These are phyloP conservation scores for Termitomyces sp. DNA, from an alignment of 768 basidiomycete species.

Conservation along the genomic window DNA sequence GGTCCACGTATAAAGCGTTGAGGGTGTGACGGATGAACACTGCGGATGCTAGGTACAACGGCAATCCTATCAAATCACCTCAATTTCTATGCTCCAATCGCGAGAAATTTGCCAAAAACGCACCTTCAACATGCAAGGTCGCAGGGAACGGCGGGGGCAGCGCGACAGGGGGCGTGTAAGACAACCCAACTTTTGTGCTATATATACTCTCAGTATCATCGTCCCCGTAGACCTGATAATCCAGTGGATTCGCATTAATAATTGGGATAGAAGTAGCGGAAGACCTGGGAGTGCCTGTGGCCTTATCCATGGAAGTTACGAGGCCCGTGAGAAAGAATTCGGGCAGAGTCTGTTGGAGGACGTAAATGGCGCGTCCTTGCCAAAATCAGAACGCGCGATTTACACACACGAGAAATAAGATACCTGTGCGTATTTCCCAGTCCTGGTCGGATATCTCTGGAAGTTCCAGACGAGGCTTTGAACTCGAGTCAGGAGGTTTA, in stretches of 20 bases:
- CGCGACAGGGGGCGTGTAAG: constrained; percentile 62
- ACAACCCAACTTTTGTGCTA: constrained; percentile 54
- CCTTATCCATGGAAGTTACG: constrained; percentile 46
- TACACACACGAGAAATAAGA: not conserved
- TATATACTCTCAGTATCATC: constrained; percentile 48
- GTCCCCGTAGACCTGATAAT: constrained; percentile 18
- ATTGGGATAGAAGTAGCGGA: constrained; percentile 18
- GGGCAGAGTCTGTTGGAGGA: constrained; percentile 65
- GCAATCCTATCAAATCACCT: constrained; percentile 41
- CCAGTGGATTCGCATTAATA: constrained; percentile 23
- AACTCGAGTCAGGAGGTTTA: constrained; percentile 28
- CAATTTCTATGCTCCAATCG: not conserved
- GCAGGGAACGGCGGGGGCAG: constrained; percentile 67
- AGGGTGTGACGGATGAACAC: constrained; percentile 68
- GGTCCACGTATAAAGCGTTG: constrained; percentile 67
- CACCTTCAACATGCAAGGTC: constrained; percentile 68
- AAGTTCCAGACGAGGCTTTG: constrained; percentile 4
- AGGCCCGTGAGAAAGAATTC: constrained; percentile 68
- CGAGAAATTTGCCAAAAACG: too few species aligned
- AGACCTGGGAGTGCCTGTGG: constrained; percentile 30
- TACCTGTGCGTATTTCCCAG: constrained; percentile 77
- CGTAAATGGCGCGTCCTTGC: constrained; percentile 64
- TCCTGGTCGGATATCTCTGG: constrained; percentile 59
- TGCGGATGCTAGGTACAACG: constrained; percentile 66
- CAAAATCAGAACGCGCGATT: constrained; percentile 2